phyloP scores from a whole-genome alignment of 257 asterid species.

The Salvia hispanica region DNA sequence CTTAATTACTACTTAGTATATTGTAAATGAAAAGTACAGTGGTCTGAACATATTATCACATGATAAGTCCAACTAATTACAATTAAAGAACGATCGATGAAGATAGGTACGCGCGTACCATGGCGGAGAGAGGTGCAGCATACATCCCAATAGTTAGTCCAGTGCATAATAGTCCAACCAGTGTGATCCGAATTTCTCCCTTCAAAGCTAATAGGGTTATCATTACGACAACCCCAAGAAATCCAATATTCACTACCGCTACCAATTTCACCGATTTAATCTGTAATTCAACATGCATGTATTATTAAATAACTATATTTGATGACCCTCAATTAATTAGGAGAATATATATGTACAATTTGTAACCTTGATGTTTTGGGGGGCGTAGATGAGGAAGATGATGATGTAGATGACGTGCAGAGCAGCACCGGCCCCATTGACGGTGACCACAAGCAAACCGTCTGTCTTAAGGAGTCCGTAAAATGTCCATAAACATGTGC shows the following conservation, averaged over 20 bases:
- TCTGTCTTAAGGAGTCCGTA: constrained; percentile 65
- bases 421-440: constrained; percentile 62
- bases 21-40: not conserved
- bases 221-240: constrained; percentile 48
- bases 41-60: no score
- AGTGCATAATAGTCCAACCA: constrained; percentile 63
- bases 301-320: not conserved
- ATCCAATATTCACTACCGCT: constrained; percentile 45
- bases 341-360: no score
- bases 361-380: constrained; percentile 48
- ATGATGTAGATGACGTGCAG: constrained; percentile 55
- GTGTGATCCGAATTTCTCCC: constrained; percentile 41
- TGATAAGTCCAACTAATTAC: no score
- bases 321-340: not conserved
- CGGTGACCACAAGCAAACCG: constrained; percentile 59
- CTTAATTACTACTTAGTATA: no score
- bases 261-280: constrained; percentile 48
- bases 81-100: no score
- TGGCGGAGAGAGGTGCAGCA: constrained; percentile 67
- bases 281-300: constrained; percentile 26
- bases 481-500: constrained; percentile 53
- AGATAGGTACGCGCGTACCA: constrained; percentile 55
- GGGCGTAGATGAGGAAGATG: constrained; percentile 61
- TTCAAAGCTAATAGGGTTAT: constrained; percentile 46
- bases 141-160: constrained; percentile 76